phyloP scores from a whole-genome alignment of 1,139 yeast species.

The Groenewaldozyma auringiensis region DNA sequence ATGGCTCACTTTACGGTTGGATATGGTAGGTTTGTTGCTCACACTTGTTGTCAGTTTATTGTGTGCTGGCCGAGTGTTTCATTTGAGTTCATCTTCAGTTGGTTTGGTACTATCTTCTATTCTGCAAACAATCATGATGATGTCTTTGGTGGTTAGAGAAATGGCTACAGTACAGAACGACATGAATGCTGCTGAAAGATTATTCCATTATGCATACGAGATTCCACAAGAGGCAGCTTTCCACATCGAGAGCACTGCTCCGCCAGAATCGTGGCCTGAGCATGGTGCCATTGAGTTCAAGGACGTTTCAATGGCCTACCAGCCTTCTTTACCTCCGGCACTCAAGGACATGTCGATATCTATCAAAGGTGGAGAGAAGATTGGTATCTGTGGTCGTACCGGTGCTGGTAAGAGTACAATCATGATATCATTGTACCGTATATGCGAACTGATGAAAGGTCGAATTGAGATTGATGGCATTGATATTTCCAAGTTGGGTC shows the following conservation, averaged over 20 bases:
- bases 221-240: constrained; percentile 57
- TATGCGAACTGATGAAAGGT: constrained; percentile 51
- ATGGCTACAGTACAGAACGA: constrained; percentile 69
- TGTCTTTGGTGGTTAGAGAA: constrained; percentile 36
- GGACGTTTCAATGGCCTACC: constrained; percentile 57
- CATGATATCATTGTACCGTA: constrained; percentile 56
- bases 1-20: constrained; percentile 67
- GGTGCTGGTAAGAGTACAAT: constrained; percentile 76
- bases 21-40: constrained; percentile 42
- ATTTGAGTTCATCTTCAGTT: constrained; percentile 54
- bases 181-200: constrained; percentile 80
- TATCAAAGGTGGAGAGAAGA: constrained; percentile 48
- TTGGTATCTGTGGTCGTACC: constrained; percentile 73
- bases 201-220: constrained; percentile 61
- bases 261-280: constrained; percentile 64
- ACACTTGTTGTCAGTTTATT: constrained; percentile 46
- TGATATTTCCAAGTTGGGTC: constrained; percentile 50
- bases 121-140: constrained; percentile 23
- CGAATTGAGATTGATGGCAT: constrained; percentile 49
- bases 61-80: constrained; percentile 57
- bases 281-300: constrained; percentile 51
- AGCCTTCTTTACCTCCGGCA: constrained; percentile 69
- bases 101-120: constrained; percentile 58
- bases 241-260: constrained; percentile 46
- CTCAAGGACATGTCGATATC: constrained; percentile 46